These are phyloP conservation scores for Gastrolobium bilobum DNA, from an alignment of 306 rosid species.

Conservation along the genomic window DNA sequence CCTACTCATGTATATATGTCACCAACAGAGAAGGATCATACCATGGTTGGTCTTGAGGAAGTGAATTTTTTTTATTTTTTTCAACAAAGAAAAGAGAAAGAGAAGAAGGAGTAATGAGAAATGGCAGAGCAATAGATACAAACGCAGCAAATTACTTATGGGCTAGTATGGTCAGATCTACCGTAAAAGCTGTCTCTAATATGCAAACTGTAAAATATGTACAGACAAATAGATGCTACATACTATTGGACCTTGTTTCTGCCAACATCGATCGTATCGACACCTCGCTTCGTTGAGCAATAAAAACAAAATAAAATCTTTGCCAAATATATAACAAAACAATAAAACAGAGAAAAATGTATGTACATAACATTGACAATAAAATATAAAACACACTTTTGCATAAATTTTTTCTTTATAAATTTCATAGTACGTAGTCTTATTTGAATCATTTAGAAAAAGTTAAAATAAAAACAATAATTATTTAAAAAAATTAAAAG, in stretches of 20 bases:
- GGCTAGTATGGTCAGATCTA: conserved; percentile 39
- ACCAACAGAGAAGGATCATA: neutral
- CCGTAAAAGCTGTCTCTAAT: conserved; percentile 23
- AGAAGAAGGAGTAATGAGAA: neutral
- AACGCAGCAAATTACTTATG: neutral
- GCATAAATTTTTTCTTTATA: neutral
- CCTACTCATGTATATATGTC: neutral
- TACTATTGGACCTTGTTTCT: conserved; percentile 46
- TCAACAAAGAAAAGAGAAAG: neutral
- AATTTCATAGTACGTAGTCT: neutral
- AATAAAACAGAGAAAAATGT: too few species aligned
- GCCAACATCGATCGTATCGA: conserved; percentile 56
- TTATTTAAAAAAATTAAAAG: too few species aligned
- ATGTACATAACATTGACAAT: too few species aligned
- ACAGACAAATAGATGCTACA: neutral
- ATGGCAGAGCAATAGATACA: conserved; percentile 5
- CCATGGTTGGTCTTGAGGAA: conserved; percentile 25
- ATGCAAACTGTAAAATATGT: neutral
- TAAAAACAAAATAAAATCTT: neutral
- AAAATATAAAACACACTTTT: neutral
- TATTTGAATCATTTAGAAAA: neutral
- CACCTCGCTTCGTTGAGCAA: neutral
- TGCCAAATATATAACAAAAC: neutral
- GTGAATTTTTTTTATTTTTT: neutral
- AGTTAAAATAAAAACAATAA: too few species aligned